Evolutionary conservation across 2,329 filamentous ascomycete species (phyloP), one percentile per base, ranked within the genome.

Genomic region (Colletotrichum caudatum): DNA sequence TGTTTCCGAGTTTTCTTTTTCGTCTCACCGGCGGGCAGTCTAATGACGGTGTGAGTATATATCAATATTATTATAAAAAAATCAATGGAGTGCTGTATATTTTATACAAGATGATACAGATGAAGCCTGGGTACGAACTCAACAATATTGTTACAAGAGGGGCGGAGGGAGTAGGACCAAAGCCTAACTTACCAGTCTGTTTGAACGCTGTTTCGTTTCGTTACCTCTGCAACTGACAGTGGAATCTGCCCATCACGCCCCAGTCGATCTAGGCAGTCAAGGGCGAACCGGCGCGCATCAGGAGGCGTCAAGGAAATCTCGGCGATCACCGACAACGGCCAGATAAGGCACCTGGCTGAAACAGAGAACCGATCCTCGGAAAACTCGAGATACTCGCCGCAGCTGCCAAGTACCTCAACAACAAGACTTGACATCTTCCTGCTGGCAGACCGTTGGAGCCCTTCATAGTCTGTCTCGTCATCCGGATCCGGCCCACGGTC

Each of bases 271-370:
- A 78, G 37, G 29, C 70, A 74, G 12, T 66, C 54, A 11, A 64
- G 50, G 11, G 76, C 74, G 46, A 73, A 73, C 4, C 64, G 65
- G 9, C 68, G 70, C 2, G 60, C 65, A 18, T 69, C 66, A 6
- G 51, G n/a, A 1, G 72, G 68, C 54, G 72, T 74, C 1, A 74
- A 23, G 5, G 48, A 8, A 14, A 54, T 66, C 18, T 67, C 60
- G 35, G 76, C 61, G 5, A 78, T 48, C 29, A 78, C 73, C 2
- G 66, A 66, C 53, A 77, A 62, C 6, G 77, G 76, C 77, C 76
- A 78, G 33, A 73, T 73, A 5, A 78, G 65, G 26, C 72, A 75
- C 46, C 76, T 74, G 1, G 72, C 76, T 3, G 75, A 33, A n/a
- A 76, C 64, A 11, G 67, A 60, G 51, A 78, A 77, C 5, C 71